Percentiles rank a stretch among this genome's conserved stretches.
phyloP scores from a whole-genome alignment of 768 basidiomycete species.

The Boletus edulis region DNA sequence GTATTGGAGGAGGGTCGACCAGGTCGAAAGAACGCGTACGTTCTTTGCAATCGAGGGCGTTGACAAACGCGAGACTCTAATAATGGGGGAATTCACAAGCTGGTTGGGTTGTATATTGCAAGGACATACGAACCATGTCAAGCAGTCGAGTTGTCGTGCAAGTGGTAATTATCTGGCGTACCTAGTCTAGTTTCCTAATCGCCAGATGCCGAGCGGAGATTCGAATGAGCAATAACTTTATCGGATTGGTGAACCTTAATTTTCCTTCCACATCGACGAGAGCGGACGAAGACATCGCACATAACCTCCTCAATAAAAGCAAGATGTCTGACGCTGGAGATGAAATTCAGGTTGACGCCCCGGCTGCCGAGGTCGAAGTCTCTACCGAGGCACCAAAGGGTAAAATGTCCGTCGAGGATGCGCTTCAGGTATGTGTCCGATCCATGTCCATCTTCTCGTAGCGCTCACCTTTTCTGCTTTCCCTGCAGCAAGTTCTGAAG shows the following conservation, averaged over 20 bases:
- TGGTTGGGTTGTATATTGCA: neutral
- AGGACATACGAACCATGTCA: conserved; percentile 29
- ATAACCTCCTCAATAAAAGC: conserved; percentile 30
- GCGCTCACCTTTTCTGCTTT: conserved; percentile 12
- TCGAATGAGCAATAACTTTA: conserved; percentile 38
- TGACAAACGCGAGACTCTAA: conserved; percentile 71
- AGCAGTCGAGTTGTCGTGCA: neutral
- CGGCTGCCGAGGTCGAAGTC: conserved; percentile 72
- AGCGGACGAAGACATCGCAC: conserved; percentile 88
- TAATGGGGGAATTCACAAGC: conserved; percentile 19
- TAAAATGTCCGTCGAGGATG: conserved; percentile 94
- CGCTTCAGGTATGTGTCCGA: conserved; percentile 64
- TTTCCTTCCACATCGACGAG: conserved; percentile 77
- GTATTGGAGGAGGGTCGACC: neutral
- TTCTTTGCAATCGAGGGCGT: conserved; percentile 74
- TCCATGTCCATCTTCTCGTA: neutral
- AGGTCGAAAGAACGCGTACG: conserved; percentile 42
- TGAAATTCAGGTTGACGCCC: conserved; percentile 77
- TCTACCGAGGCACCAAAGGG: conserved; percentile 89
- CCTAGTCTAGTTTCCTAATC: too few relatives aligned
- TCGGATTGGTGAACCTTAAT: conserved; percentile 45
- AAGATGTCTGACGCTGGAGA: conserved; percentile 98
- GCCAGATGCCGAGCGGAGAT: conserved; percentile 54
- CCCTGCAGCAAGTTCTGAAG: conserved; percentile 90
- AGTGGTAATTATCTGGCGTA: too few relatives aligned